Percentiles rank a stretch among this genome's conserved stretches.
These are phyloP conservation scores for Mycogone perniciosa DNA, from an alignment of 2,329 filamentous ascomycete species.

Conservation along the genomic window DNA sequence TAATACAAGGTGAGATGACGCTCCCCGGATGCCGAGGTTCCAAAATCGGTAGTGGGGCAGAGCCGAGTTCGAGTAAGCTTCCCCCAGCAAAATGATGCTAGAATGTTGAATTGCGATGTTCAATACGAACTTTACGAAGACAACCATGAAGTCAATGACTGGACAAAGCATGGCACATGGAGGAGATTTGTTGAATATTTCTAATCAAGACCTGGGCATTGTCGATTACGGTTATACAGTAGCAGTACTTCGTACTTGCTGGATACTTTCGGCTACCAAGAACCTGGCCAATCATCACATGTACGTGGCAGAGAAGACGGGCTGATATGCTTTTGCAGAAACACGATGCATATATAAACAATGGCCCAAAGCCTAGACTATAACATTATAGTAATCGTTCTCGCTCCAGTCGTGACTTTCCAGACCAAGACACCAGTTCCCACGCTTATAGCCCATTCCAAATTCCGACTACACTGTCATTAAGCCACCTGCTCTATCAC, in stretches of 20 bases:
- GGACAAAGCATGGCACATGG: no score
- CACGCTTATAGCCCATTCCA: constrained; percentile 4
- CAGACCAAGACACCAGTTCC: constrained; percentile 9
- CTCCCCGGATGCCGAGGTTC: no score
- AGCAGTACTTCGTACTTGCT: neutral
- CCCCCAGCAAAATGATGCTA: no score
- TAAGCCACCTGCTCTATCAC: neutral
- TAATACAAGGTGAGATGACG: no score
- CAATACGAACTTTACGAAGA: no score
- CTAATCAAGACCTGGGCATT: no score
- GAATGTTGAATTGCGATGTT: no score
- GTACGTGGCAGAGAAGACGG: neutral
- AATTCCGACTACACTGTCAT: constrained; percentile 4
- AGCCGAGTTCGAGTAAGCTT: no score
- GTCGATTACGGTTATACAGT: neutral
- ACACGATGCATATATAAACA: constrained; percentile 15
- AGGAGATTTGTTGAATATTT: no score
- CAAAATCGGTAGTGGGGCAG: no score
- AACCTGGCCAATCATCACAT: constrained; percentile 6
- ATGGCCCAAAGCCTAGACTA: constrained; percentile 21
- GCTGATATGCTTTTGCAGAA: neutral
- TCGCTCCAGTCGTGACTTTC: constrained; percentile 12
- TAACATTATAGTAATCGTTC: constrained; percentile 23
- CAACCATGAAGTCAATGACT: no score
- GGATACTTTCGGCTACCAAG: neutral